phyloP scores from a whole-genome alignment of 768 basidiomycete species.

The Porpolomopsis calyptriformis region DNA sequence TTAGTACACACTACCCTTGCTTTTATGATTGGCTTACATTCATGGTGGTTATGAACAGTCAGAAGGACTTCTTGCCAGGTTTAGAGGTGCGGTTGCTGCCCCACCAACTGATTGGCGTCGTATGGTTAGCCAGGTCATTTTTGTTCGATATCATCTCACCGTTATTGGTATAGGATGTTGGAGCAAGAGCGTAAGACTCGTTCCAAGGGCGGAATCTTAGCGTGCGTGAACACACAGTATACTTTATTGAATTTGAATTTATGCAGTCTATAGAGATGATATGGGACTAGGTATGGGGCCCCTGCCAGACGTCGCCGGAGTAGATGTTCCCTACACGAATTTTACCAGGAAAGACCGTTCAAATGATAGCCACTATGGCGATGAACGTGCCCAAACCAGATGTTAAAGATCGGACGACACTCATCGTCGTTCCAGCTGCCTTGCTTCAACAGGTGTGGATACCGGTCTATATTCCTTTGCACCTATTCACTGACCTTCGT shows the following conservation, averaged over 20 bases:
- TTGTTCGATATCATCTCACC: not conserved
- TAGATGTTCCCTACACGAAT: slow-evolving; percentile 4
- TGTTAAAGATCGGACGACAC: slow-evolving; percentile 42
- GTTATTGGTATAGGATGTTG: slow-evolving; percentile 43
- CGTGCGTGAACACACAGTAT: slow-evolving; percentile 29
- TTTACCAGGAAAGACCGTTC: slow-evolving; percentile 52
- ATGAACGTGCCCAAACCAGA: slow-evolving; percentile 44
- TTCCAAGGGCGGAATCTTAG: slow-evolving; percentile 55
- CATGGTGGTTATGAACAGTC: slow-evolving; percentile 18
- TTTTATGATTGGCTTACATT: not conserved
- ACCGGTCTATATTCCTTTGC: not conserved
- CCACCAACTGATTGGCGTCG: slow-evolving; percentile 68
- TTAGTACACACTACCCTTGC: slow-evolving; percentile 19
- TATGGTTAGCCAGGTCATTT: slow-evolving; percentile 37
- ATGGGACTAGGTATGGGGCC: slow-evolving; percentile 47
- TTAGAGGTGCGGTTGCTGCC: slow-evolving; percentile 59
- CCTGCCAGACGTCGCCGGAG: not conserved
- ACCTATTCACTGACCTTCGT: not conserved
- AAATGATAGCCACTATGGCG: slow-evolving; percentile 73
- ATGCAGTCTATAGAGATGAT: slow-evolving; percentile 38
- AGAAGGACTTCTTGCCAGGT: slow-evolving; percentile 52
- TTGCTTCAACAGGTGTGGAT: slow-evolving; percentile 51
- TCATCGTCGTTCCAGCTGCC: slow-evolving; percentile 70
- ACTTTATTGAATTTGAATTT: slow-evolving; percentile 2
- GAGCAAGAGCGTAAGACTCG: slow-evolving; percentile 39